A percentile compares a stretch with the other conserved stretches of the same genome.
Evolutionary conservation across 805 yeast species (phyloP).

Genomic region (Debaryomyces maramus): DNA sequence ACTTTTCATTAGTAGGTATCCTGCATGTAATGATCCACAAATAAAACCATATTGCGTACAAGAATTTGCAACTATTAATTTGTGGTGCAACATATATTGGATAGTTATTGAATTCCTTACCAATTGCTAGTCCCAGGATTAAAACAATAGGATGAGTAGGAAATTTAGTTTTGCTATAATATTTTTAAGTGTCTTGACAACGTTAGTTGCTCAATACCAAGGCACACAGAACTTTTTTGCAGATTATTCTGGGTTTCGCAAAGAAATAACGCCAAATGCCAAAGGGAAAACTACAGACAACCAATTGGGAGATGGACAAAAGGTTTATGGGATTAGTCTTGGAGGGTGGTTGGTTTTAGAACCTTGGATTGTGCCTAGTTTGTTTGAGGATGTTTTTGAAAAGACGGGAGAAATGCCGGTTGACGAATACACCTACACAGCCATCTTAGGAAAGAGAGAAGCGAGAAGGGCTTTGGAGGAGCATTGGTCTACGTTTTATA

Average conservation of each 20-base stretch:
- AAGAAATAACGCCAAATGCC: neutral
- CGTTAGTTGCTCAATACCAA: neutral
- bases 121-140: no score
- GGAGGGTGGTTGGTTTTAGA: slow-evolving; percentile 78
- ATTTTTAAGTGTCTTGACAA: neutral
- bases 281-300: neutral
- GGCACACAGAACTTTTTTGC: neutral
- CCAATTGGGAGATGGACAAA: neutral
- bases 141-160: neutral
- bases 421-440: slow-evolving; percentile 60
- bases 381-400: slow-evolving; percentile 43
- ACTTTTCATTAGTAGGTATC: neutral
- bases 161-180: neutral
- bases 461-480: slow-evolving; percentile 42
- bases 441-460: slow-evolving; percentile 46
- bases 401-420: slow-evolving; percentile 42
- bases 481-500: slow-evolving; percentile 63
- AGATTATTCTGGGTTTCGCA: neutral
- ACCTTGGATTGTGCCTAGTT: slow-evolving; percentile 68
- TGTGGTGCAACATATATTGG: neutral
- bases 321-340: slow-evolving; percentile 26
- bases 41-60: neutral
- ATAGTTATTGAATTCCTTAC: no score
- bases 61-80: slow-evolving; percentile 1
- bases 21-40: neutral